These are phyloP conservation scores for Ceratocystis albifundus DNA, from an alignment of 2,329 filamentous ascomycete genomes.

Conservation along the genomic window DNA sequence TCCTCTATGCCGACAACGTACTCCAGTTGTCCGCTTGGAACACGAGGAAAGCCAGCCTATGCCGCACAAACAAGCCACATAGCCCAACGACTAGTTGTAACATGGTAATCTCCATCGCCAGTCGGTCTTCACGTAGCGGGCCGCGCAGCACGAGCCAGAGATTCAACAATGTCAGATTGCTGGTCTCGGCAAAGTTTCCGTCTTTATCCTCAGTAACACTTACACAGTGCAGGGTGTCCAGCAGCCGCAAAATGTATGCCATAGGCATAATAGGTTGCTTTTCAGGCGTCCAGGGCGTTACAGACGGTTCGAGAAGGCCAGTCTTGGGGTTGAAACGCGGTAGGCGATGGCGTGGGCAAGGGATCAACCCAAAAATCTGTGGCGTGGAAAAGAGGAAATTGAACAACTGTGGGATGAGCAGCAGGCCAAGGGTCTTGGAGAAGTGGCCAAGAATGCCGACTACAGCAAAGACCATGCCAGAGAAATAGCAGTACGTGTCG, in stretches of 20 bases:
- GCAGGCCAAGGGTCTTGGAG: conserved; percentile 84
- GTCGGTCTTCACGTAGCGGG: conserved; percentile 72
- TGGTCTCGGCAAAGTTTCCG: conserved; percentile 64
- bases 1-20: conserved; percentile 11
- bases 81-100: conserved; percentile 68
- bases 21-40: conserved; percentile 73
- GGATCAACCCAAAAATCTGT: conserved; percentile 79
- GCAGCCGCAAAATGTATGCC: conserved; percentile 51
- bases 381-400: conserved; percentile 92
- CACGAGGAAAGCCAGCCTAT: conserved; percentile 73
- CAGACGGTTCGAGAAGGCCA: conserved; percentile 74
- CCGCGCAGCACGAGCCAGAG: conserved; percentile 95
- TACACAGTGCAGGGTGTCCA: conserved; percentile 58
- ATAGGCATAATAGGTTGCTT: conserved; percentile 57
- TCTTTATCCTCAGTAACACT: conserved; percentile 54
- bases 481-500: conserved; percentile 99
- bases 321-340: conserved; percentile 78
- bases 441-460: conserved; percentile 96
- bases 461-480: conserved; percentile 96
- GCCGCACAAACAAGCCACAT: conserved; percentile 73
- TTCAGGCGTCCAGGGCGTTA: conserved; percentile 59
- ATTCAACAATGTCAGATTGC: conserved; percentile 88
- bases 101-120: conserved; percentile 67
- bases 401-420: conserved; percentile 88
- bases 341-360: conserved; percentile 84